Evolutionary conservation across 2,329 filamentous ascomycete genomes (phyloP).

Genomic region (Microcyclospora pomicola): DNA sequence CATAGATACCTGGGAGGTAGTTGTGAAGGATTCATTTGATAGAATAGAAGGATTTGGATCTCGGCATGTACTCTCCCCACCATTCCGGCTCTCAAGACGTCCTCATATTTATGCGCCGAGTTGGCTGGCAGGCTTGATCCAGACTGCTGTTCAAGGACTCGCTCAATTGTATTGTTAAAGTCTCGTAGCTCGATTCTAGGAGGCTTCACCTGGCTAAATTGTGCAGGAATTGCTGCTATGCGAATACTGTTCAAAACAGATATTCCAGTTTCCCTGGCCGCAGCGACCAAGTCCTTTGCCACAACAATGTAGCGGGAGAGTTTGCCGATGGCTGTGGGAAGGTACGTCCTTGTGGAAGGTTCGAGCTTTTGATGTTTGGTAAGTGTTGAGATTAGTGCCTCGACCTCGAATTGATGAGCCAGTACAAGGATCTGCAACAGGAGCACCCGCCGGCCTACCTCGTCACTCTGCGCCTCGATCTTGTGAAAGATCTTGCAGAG

Average conservation of each 20-base stretch:
- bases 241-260: background rate
- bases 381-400: no score
- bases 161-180: background rate
- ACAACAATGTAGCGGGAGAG: no score
- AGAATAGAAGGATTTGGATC: slow-evolving; percentile 1
- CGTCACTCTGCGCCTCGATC: background rate
- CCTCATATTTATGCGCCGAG: background rate
- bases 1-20: background rate
- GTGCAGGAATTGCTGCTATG: background rate
- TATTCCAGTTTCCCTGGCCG: background rate
- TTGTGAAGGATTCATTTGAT: background rate
- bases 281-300: no score
- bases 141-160: background rate
- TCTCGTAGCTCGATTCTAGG: background rate
- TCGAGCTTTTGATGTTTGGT: no score
- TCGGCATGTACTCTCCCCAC: background rate
- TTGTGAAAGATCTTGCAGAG: background rate
- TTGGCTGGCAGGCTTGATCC: background rate
- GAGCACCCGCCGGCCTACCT: background rate
- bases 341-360: no score
- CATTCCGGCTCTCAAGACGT: background rate
- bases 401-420: no score
- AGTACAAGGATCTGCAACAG: background rate
- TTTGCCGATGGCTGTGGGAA: no score
- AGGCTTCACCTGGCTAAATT: background rate